Base-by-base conservation (phyloP, 768 basidiomycete genomes). In the Suillus tomentosus region DNA sequence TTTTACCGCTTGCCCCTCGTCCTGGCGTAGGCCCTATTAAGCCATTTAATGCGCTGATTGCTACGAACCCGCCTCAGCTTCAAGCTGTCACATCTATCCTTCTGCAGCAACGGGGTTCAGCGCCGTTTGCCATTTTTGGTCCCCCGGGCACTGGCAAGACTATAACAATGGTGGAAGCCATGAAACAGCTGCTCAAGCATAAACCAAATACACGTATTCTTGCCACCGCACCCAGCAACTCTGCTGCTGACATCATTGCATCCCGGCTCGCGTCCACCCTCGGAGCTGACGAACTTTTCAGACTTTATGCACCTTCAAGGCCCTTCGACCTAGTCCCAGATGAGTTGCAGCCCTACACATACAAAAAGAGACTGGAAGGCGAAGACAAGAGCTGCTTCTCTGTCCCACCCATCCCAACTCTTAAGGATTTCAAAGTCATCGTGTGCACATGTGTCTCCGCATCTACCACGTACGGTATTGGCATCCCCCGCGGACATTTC, bases 121-220 rank as follows among this genome's bases (percentile, higher is more conserved):
- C 78, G 1, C 87, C 87, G 0, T 88, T 89, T 66, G 73, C 86
- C 15, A 76, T 89, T 17, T 88, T 86, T 71, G 87, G 87, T 22
- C 87, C 87, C 85, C 87, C 71, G 72, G 87, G 86, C 9, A 89
- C 88, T 0, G 88, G 88, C 0, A 90, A 90, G 72, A 89, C 88
- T 0, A 80, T 88, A 27, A 89, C 87, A 0, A 77, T 86, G 1
- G 83, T 88, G 2, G 88, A 90, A 70, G 82, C 84, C 1, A 88
- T 89, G 43, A 77, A 73, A 3, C 88, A 90, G 67, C 70, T 89
- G 3, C 74, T 88, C 4, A 69, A 67, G 13, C 64, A 63, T 10
- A 68, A 85, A 65, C 79, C 80, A 0, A 50, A 77, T 6, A 78
- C 80, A 1, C 79, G 77, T 42, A 81, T 90, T 62, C 79, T 90